Base-by-base conservation (phyloP, 73 alveolate genomes). In the Durusdinium trenchii region DNA sequence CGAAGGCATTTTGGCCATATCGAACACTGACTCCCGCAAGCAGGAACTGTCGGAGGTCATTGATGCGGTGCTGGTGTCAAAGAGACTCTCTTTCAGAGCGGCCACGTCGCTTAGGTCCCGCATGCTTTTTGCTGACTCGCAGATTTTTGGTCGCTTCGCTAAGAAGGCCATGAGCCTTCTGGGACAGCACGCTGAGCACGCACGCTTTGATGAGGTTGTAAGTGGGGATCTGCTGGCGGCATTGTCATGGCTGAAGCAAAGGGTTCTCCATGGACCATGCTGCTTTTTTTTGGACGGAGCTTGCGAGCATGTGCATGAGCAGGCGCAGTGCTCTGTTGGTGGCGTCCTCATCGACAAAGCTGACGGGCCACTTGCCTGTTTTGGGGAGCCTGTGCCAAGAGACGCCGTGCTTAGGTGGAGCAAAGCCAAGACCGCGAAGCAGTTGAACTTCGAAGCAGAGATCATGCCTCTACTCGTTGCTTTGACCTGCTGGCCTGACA, bases 201-300 rank as follows among this genome's bases (percentile, higher is more conserved):
- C 51, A 35, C 51, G 42, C 14, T 6, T 26, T 10, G 0, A 1
- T 45, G 40, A 28, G 40, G 60, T 43, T 9, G 46, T 81, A 9
- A 10, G 42, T 10, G 69, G 32, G n/a, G 62, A 42, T 38, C 47
- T 81, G 62, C 45, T 12, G 50, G 6, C 20, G 1, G 45, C 30
- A 7, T 16, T 81, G 69, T 16, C 16, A 20, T 7, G 91, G 91
- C 67, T 45, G 46, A n/a, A 43, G 7, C 26, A 82, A 14, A 47
- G 64, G 18, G 90, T 79, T 10, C 48, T 45, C 46, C 6, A 26
- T 7, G 93, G 46, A 30, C 45, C 73, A 3, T 48, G 45, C 50
- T 51, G 23, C 28, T 23, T 82, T 14, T 82, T 82, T 48, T 38
- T 82, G 45, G 93, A 82, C 23, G 93, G 93, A 18, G 93, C 73